Evolutionary conservation across 768 basidiomycete genomes (phyloP).

Genomic region (Calocybe indica): DNA sequence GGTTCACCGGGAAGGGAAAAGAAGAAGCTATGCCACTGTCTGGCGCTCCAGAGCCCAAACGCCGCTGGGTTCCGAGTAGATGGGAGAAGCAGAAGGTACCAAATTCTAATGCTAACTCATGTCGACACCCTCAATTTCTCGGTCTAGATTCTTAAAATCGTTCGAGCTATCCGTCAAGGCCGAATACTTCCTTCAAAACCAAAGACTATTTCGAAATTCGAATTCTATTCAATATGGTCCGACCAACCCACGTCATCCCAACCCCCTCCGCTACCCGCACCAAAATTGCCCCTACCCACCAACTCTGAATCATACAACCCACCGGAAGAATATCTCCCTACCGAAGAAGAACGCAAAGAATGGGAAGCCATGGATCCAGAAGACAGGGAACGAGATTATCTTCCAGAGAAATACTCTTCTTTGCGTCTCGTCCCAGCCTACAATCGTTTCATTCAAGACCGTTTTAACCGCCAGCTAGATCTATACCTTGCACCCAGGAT

Average conservation of each 20-base stretch:
- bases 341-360: conserved; percentile 70
- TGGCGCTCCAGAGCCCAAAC: conserved; percentile 89
- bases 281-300: conserved; percentile 82
- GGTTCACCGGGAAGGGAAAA: conserved; percentile 96
- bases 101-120: neutral
- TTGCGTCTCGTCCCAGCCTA: conserved; percentile 92
- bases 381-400: conserved; percentile 84
- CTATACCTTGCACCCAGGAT: conserved; percentile 94
- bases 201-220: conserved; percentile 58
- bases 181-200: conserved; percentile 90
- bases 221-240: conserved; percentile 88
- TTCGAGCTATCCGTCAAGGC: conserved; percentile 95
- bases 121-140: conserved; percentile 3
- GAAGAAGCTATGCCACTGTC: conserved; percentile 93
- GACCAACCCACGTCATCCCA: conserved; percentile 59
- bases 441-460: conserved; percentile 85
- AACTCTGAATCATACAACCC: conserved; percentile 99
- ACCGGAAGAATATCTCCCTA: conserved; percentile 92
- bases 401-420: conserved; percentile 80
- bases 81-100: conserved; percentile 99
- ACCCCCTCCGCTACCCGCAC: conserved; percentile 87
- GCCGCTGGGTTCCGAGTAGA: conserved; percentile 94
- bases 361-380: conserved; percentile 85
- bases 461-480: conserved; percentile 91
- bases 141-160: conserved; percentile 94